A percentile compares a stretch with the other conserved stretches of the same genome.
These are phyloP conservation scores for Leucosporidium scottii DNA, from an alignment of 768 basidiomycete genomes.

Conservation along the genomic window DNA sequence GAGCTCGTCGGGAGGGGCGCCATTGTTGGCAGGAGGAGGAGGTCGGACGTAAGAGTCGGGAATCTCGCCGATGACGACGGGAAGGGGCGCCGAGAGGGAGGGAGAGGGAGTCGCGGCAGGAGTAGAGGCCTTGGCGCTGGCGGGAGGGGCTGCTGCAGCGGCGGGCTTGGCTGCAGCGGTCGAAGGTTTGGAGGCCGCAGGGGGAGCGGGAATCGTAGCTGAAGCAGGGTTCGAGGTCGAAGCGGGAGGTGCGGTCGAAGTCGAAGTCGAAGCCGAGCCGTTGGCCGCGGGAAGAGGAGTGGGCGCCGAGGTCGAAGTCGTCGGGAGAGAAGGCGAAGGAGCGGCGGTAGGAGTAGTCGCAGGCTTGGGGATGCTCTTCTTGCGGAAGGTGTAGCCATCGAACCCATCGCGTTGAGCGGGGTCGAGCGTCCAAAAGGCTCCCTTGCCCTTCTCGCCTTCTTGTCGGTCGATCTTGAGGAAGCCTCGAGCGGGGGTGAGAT, in stretches of 20 bases:
- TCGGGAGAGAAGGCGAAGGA: background rate
- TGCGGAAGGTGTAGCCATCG: constrained; percentile 35
- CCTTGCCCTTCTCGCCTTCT: constrained; percentile 68
- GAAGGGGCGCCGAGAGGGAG: constrained; percentile 48
- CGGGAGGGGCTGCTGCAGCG: background rate
- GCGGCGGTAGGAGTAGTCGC: background rate
- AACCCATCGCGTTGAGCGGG: constrained; percentile 48
- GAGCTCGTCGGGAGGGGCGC: constrained; percentile 35
- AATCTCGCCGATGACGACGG: constrained; percentile 63
- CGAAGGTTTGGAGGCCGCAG: background rate
- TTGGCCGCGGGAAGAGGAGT: background rate
- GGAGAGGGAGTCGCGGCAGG: constrained; percentile 14
- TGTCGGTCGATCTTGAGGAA: constrained; percentile 68
- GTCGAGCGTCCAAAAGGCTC: constrained; percentile 88
- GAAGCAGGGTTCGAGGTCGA: background rate
- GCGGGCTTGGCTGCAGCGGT: background rate
- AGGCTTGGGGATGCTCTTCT: constrained; percentile 2
- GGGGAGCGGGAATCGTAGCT: background rate
- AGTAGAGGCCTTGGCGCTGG: background rate
- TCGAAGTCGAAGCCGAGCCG: background rate
- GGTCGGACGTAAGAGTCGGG: constrained; percentile 53
- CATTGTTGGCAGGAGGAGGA: constrained; percentile 48
- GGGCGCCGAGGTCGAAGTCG: constrained; percentile 3
- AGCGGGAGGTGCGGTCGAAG: background rate
- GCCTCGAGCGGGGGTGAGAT: constrained; percentile 82